Evolutionary conservation across 768 basidiomycete species (phyloP), one percentile per base, ranked within the genome.

Genomic region (Boletales sp.): DNA sequence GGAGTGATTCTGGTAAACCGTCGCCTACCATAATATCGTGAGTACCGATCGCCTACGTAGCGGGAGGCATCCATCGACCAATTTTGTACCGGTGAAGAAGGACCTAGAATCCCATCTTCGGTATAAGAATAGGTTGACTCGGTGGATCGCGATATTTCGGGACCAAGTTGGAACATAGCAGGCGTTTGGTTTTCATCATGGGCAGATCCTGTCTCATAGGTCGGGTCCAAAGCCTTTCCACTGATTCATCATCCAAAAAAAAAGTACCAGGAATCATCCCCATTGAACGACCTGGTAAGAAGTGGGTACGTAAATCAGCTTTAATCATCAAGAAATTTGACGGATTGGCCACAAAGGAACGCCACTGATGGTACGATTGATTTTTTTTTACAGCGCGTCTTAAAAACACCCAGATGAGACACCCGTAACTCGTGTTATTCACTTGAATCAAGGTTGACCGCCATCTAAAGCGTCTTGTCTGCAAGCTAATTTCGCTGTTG

Each of bases 251-350:
- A n/a, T n/a, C n/a, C n/a, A n/a, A 38, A 27, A n/a, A 13, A n/a
- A 6, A 21, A n/a, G 24, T 18, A 39, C 35, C 11, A 31, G 17
- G 21, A 2, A 4, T 36, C 21, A 4, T 27, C 39, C 14, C 18
- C 30, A 21, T 17, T 21, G 34, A 29, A 14, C 29, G 19, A 10
- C n/a, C 24, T 7, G 24, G 5, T 27, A 7, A 27, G 24, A 27
- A 27, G 24, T 27, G 24, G 32, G 8, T 42, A 52, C 40, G 49
- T 52, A 42, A 50, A 51, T 18, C 29, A 42, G 10, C n/a, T 17
- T 40, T 50, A 18, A 2, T 24, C 17, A 19, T 43, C 31, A 18
- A 29, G 17, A 14, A 14, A 14, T 12, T 30, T 14, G 27, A 41
- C 17, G 50, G n/a, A 35, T 27, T 36, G 13, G 18, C 32, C 17